These are phyloP conservation scores for Rhodotorula taiwanensis DNA, from an alignment of 768 basidiomycete genomes.

Conservation along the genomic window DNA sequence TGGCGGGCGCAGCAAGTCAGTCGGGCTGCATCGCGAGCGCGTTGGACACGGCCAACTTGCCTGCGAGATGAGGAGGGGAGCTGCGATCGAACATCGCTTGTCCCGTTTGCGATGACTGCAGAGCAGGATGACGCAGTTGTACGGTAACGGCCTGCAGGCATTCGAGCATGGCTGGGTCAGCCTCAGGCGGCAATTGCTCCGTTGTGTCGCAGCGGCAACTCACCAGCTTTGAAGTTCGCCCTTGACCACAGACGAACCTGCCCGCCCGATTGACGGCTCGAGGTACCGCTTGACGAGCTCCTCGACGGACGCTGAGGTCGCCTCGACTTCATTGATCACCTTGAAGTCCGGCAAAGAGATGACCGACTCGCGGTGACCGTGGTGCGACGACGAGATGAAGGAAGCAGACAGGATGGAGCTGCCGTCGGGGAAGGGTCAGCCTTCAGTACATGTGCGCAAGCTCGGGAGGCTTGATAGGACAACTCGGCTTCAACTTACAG, in stretches of 20 bases:
- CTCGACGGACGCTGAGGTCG: conserved; percentile 60
- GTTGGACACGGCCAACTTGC: too few relatives aligned
- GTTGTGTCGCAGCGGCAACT: background rate
- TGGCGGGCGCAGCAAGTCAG: conserved; percentile 21
- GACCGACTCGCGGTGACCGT: conserved; percentile 63
- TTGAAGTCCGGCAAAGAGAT: conserved; percentile 90
- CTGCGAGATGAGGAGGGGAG: conserved; percentile 26
- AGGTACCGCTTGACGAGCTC: conserved; percentile 47
- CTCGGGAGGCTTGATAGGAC: too few relatives aligned
- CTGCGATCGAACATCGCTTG: conserved; percentile 73
- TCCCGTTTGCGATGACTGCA: conserved; percentile 92
- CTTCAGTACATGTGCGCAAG: too few relatives aligned
- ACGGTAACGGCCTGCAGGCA: conserved; percentile 54
- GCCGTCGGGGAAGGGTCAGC: background rate
- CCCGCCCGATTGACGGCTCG: background rate
- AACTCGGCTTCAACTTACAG: conserved; percentile 1
- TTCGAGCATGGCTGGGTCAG: background rate
- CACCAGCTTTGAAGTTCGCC: conserved; percentile 10
- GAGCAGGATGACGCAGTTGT: conserved; percentile 78
- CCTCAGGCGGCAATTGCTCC: background rate
- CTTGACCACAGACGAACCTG: background rate
- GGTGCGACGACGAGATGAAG: conserved; percentile 48
- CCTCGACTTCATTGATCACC: conserved; percentile 64
- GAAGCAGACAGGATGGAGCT: conserved; percentile 33
- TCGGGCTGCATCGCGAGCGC: background rate